Conservation (phyloP, 495 filamentous ascomycete genomes). For the Massariosphaeria phaeospora region DNA sequence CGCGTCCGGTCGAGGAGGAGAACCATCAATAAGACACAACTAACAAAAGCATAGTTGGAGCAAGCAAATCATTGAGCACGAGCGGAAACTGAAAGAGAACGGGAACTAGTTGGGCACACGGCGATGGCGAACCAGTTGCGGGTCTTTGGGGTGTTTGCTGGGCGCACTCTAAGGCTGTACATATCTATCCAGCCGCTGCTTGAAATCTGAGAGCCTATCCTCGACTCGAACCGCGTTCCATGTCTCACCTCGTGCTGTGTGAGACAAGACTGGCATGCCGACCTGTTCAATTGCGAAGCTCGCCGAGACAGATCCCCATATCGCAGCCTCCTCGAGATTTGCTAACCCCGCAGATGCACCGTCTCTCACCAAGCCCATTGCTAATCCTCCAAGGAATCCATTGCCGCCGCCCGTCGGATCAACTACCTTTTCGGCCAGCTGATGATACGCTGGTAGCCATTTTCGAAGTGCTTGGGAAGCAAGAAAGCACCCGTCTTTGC, state of each 20-base stretch:
- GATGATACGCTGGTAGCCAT: constrained; percentile 58
- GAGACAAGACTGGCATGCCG: constrained; percentile 64
- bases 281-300: constrained; percentile 94
- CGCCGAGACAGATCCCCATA: constrained; percentile 77
- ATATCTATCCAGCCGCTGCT: constrained; percentile 50
- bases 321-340: constrained; percentile 62
- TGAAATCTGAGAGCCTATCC: constrained; percentile 39
- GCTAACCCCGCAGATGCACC: constrained; percentile 34
- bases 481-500: constrained; percentile 57
- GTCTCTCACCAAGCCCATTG: constrained; percentile 62
- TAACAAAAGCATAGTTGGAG: constrained; percentile 65
- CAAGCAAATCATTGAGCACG: constrained; percentile 84
- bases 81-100: constrained; percentile 59
- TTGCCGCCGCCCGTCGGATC: constrained; percentile 98
- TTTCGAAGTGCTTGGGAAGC: constrained; percentile 38
- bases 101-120: background rate
- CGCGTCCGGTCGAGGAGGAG: constrained; percentile 32
- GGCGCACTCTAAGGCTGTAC: constrained; percentile 35
- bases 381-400: constrained; percentile 80
- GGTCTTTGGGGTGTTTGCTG: constrained; percentile 25
- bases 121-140: constrained; percentile 6
- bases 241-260: constrained; percentile 55
- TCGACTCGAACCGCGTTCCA: constrained; percentile 68
- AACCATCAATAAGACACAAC: background rate
- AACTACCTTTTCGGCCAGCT: constrained; percentile 53